Evolutionary conservation across 805 yeast species (phyloP), one percentile per base, ranked within the genome.

Genomic region (Zygosaccharomyces siamensis): DNA sequence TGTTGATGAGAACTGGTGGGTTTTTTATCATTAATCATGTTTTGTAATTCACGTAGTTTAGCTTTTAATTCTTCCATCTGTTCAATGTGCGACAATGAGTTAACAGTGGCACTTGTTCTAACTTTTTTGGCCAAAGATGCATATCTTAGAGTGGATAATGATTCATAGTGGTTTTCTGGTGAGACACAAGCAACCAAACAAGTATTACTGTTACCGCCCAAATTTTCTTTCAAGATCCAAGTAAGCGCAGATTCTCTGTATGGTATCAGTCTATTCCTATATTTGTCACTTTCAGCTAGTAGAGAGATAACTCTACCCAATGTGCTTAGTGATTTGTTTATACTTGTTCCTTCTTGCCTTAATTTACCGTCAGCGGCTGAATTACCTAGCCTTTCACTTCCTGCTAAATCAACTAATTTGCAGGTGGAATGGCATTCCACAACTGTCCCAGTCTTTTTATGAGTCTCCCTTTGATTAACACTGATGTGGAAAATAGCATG

Each of bases 151-250:
- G 95, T 87, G 36, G 86, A 84, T 56, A 81, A 63, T 0, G 89
- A 81, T 58, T 87, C 95, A 18, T 86, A 90, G 63, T 79, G 83
- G 58, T 85, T 92, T 14, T 80, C 73, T 0, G 95, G 95, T 0
- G 95, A 81, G 0, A 89, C 73, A 62, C 95, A 88, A 18, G 93
- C 93, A n/a, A 89, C 77, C 85, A 89, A 80, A 1, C 84, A 83
- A 0, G 95, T 89, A 45, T 89, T 72, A 2, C 90, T 81, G 63
- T 88, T 87, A 1, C 95, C 95, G 8, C 95, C 93, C 20, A 88
- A 68, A 0, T 92, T 81, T 56, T 85, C 90, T 61, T 85, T 90
- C 30, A 88, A 66, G 10, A 89, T 80, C 52, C 92, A 72, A 0
- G 96, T 86, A 45, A 88, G 72, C 56, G 84, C 84, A 1, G 95